phyloP scores from a whole-genome alignment of 257 asterid species.

The Solanum pinnatisectum region DNA sequence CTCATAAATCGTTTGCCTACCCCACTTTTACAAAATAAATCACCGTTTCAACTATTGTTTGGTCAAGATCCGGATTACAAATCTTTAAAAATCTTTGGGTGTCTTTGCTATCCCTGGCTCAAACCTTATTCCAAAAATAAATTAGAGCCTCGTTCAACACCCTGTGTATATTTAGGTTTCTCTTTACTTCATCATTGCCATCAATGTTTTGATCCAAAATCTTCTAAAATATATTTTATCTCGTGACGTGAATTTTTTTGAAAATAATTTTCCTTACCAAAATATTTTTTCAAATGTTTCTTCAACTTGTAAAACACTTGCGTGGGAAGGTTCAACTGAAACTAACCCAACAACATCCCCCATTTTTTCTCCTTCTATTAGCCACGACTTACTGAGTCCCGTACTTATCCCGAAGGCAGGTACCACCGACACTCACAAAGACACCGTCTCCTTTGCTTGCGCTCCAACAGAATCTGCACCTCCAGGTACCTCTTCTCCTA shows the following conservation, averaged over 20 bases:
- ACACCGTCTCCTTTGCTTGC: neutral
- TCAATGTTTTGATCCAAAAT: too few species aligned
- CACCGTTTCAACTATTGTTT: neutral
- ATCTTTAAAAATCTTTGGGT: neutral
- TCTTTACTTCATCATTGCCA: neutral
- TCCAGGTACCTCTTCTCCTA: neutral
- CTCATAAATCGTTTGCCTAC: neutral
- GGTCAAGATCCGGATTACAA: neutral
- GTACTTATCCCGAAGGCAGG: neutral
- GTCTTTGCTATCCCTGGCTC: neutral
- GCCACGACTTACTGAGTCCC: neutral
- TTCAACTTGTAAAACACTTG: neutral
- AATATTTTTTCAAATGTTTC: neutral
- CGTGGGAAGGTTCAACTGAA: neutral
- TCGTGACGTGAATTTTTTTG: neutral
- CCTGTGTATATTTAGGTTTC: too few species aligned
- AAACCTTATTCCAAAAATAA: neutral
- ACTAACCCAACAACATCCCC: neutral
- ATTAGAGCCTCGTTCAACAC: neutral
- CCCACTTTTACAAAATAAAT: too few species aligned
- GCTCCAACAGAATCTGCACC: neutral
- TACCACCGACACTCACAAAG: neutral
- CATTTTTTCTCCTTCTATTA: neutral
- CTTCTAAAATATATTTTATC: too few species aligned
- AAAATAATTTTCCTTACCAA: neutral